Base-by-base conservation (phyloP, 345 rosid species). In the Sisymbrium irio region DNA sequence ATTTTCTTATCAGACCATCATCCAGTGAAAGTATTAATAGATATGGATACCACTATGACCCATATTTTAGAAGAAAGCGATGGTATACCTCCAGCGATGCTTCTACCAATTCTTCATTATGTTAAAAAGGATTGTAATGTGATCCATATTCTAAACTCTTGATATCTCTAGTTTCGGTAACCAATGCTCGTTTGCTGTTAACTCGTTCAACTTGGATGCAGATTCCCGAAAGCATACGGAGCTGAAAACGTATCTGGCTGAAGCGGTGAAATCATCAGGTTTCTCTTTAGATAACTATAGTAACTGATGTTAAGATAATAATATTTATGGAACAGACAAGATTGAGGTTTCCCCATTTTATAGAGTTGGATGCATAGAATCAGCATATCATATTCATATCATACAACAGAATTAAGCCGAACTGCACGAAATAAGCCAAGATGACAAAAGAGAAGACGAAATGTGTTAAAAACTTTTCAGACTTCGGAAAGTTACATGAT, bases 31-130 rank as follows among this genome's bases (percentile, higher is more conserved):
- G n/a, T n/a, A n/a, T n/a, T n/a, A n/a, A n/a, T n/a, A n/a, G n/a
- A 83, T n/a, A 89, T 91, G 96, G 88, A 80, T 83, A 81, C 84
- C 14, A 37, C 11, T 33, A 91, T 91, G 92, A 81, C 76, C 39
- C 90, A 86, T 3, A 92, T 87, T 13, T 60, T 91, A 15, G 41
- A 37, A 37, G 41, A 91, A 82, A 87, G 97, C 73, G 95, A 91
- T 79, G 75, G 63, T 5, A 40, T 4, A 40, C 44, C 44, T 40
- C 15, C n/a, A 12, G n/a, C 12, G n/a, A 9, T 91, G 15, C 15
- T 40, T 40, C 4, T 85, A 37, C 91, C 89, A 4, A 51, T 88
- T 44, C 74, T 87, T 68, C 80, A 59, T 66, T 46, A 77, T 63
- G 75, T 84, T 37, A 88, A 71, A 78, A 92, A 54, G 74, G 85